phyloP scores from a whole-genome alignment of 2,329 filamentous ascomycete genomes.

The Cytospora leucostoma region DNA sequence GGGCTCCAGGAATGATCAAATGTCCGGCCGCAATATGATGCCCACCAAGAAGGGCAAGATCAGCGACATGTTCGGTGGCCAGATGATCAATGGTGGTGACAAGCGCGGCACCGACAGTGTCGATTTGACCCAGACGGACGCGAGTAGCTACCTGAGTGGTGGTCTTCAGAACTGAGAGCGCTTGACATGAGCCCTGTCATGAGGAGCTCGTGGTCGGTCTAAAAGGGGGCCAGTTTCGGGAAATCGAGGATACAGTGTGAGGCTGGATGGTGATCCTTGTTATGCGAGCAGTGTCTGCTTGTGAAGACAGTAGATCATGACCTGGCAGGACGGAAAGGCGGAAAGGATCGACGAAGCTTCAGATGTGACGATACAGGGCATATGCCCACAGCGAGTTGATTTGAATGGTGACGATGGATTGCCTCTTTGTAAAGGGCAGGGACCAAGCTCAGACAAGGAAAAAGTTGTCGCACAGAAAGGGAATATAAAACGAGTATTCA shows the following conservation, averaged over 20 bases:
- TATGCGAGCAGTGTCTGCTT: not conserved
- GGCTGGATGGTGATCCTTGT: not conserved
- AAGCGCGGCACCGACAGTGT: not conserved
- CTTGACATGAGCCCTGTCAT: not conserved
- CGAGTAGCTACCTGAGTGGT: not conserved
- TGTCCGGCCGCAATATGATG: too few relatives aligned
- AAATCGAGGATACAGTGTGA: not conserved
- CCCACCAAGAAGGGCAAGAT: too few relatives aligned
- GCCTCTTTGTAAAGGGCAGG: conserved; percentile 10
- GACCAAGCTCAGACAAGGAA: not conserved
- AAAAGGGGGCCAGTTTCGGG: not conserved
- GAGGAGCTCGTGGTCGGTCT: not conserved
- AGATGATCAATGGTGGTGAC: not conserved
- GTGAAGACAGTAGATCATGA: not conserved
- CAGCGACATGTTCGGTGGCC: not conserved
- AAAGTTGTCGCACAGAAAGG: not conserved
- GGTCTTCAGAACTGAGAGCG: not conserved
- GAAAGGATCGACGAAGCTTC: not conserved
- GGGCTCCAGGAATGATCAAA: too few relatives aligned
- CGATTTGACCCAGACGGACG: not conserved
- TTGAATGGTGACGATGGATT: not conserved
- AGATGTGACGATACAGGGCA: not conserved
- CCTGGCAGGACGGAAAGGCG: not conserved
- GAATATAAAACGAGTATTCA: conserved; percentile 5
- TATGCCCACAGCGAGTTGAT: not conserved